These are phyloP conservation scores for Phytophthora kernoviae DNA, from an alignment of 352 stramenopile genomes.

Conservation along the genomic window DNA sequence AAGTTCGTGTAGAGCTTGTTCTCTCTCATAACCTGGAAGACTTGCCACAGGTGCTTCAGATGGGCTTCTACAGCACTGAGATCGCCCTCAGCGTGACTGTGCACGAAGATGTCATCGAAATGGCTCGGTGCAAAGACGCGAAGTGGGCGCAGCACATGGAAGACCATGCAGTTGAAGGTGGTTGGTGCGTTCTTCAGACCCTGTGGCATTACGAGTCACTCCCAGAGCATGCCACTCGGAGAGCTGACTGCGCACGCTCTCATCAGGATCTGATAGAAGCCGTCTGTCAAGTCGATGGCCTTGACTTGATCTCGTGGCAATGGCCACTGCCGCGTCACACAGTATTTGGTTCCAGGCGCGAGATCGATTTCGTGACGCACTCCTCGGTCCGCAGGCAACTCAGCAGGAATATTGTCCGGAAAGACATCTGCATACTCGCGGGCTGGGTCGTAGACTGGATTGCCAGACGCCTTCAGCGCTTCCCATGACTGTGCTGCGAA, in stretches of 20 bases:
- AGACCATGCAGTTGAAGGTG: conserved; percentile 7
- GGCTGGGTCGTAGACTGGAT: conserved; percentile 8
- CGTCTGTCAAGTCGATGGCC: conserved; percentile 33
- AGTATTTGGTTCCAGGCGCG: conserved; percentile 7
- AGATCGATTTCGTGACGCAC: conserved; percentile 20
- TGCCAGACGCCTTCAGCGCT: background rate
- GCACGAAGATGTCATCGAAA: conserved; percentile 11
- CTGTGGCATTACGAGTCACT: too few species aligned
- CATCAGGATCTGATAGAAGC: conserved; percentile 39
- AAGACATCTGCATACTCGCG: conserved; percentile 25
- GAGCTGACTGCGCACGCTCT: conserved; percentile 9
- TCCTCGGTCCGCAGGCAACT: conserved; percentile 14
- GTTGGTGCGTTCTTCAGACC: too few species aligned
- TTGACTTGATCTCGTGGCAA: conserved; percentile 21
- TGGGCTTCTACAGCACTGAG: conserved; percentile 1
- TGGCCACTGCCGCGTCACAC: conserved; percentile 21
- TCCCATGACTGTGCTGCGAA: conserved; percentile 15
- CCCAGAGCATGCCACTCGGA: too few species aligned
- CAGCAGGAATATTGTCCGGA: conserved; percentile 17
- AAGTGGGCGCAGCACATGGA: background rate
- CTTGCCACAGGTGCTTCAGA: conserved; percentile 2
- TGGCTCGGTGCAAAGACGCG: conserved; percentile 11
- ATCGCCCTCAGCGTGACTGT: too few species aligned
- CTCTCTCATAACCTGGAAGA: conserved; percentile 8
- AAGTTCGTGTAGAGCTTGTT: too few species aligned